Evolutionary conservation across 164 flowering plant species (phyloP), one percentile per base, ranked within the genome.

Genomic region (Echeveria elegans): DNA sequence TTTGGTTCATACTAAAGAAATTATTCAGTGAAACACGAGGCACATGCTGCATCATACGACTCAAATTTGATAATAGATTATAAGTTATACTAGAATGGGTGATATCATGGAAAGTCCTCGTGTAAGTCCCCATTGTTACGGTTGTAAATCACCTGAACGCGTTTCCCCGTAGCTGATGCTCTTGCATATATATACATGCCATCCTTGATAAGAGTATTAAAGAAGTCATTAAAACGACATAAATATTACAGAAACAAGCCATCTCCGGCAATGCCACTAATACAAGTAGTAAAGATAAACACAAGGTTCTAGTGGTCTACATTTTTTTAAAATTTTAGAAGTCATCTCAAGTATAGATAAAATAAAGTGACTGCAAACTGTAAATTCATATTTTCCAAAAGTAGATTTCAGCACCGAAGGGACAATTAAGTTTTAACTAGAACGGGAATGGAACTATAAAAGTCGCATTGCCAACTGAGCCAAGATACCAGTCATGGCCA

Each of bases 161-260:
- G 96, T 70, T 94, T 94, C 59, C 96, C 97, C 69, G 74, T 86
- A 24, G 90, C 88, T 41, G 96, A 78, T 71, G 95, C 98, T 75
- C 97, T 84, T 61, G 87, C 59, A 77, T 91, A 83, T 65, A 91
- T 81, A 63, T 88, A 89, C 88, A 83, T 85, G 26, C 97, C 92
- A 79, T 89, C 91, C 98, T 94, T 56, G 62, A 68, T 40, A 29
- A 65, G 47, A 8, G 30, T 8, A 43, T 59, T 8, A 31, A 43
- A 61, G 59, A 56, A 28, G 61, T 26, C 32, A 15, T n/a, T n/a
- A n/a, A n/a, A n/a, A n/a, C n/a, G n/a, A n/a, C n/a, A n/a, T n/a
- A n/a, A n/a, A n/a, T n/a, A n/a, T n/a, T n/a, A n/a, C n/a, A n/a
- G n/a, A n/a, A n/a, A n/a, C n/a, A n/a, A n/a, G n/a, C 18, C 6